Conservation (phyloP, 179 eudicot genomes). For the Spinacia oleracea region DNA sequence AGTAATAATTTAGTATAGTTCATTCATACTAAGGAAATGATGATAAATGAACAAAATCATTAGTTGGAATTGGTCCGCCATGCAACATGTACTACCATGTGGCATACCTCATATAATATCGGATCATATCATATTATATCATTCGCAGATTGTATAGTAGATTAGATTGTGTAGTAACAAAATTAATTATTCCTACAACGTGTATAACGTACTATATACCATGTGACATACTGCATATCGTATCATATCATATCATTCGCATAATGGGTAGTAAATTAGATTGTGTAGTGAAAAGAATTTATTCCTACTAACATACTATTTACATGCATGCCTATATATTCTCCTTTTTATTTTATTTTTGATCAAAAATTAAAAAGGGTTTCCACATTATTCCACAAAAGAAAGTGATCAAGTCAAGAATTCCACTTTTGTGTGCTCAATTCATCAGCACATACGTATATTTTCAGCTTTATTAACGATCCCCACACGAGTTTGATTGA, state of each 20-base stretch:
- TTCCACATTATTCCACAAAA: conserved; percentile 24
- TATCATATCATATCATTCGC: too few species aligned
- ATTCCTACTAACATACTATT: too few species aligned
- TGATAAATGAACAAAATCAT: neutral
- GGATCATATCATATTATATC: too few species aligned
- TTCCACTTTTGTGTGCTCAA: conserved; percentile 23
- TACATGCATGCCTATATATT: neutral
- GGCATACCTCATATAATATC: too few species aligned
- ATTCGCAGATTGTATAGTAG: too few species aligned
- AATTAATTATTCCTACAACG: too few species aligned
- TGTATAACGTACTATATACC: too few species aligned
- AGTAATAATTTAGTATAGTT: too few species aligned
- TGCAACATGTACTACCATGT: neutral
- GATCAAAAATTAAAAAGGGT: conserved; percentile 4
- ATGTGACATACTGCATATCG: too few species aligned
- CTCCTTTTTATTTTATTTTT: neutral
- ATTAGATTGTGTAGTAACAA: too few species aligned
- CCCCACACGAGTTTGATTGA: conserved; percentile 19
- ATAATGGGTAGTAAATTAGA: too few species aligned
- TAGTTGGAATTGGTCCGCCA: conserved; percentile 6
- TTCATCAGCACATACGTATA: neutral
- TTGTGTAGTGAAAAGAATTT: too few species aligned
- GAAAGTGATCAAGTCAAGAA: conserved; percentile 28
- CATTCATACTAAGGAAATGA: conserved; percentile 10
- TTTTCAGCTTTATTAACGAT: conserved; percentile 20